phyloP scores from a whole-genome alignment of 2,329 filamentous ascomycete species.

The Fusarium continuum region DNA sequence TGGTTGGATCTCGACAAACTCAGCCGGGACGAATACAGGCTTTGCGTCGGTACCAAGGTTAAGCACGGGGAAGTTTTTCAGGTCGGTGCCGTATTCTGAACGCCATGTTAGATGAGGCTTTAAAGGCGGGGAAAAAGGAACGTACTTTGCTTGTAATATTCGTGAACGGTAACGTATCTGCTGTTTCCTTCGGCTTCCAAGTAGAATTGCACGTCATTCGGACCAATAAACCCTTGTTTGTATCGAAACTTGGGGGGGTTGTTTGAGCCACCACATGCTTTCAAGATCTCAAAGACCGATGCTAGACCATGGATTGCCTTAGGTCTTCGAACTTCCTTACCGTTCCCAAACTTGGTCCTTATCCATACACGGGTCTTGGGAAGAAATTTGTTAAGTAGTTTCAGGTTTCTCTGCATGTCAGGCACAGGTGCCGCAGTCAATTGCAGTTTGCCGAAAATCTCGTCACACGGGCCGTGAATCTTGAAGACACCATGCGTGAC shows the following conservation, averaged over 20 bases:
- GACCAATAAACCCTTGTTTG: conserved; percentile 46
- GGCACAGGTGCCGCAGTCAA: conserved; percentile 21
- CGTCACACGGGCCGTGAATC: conserved; percentile 47
- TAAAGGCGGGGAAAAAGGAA: neutral
- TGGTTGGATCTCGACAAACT: conserved; percentile 69
- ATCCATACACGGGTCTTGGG: conserved; percentile 51
- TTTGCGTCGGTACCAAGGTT: conserved; percentile 69
- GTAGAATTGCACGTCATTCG: conserved; percentile 47
- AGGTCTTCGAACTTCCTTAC: conserved; percentile 44
- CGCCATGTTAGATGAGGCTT: conserved; percentile 8
- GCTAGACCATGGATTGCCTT: conserved; percentile 47
- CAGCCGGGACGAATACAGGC: conserved; percentile 72
- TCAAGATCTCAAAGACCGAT: conserved; percentile 33
- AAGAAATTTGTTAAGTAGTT: conserved; percentile 50
- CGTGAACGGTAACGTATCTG: conserved; percentile 51
- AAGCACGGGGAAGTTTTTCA: conserved; percentile 64
- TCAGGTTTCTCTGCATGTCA: conserved; percentile 36
- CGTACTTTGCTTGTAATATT: conserved; percentile 57
- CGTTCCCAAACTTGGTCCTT: conserved; percentile 45
- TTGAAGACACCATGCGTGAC: conserved; percentile 64
- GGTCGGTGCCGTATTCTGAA: conserved; percentile 48
- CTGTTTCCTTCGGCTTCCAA: conserved; percentile 39
- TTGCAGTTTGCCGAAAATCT: conserved; percentile 46
- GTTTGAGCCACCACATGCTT: conserved; percentile 15
- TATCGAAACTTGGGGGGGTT: conserved; percentile 38